Conservation (phyloP, 2,329 filamentous ascomycete species). For the Acrodontium crateriforme region DNA sequence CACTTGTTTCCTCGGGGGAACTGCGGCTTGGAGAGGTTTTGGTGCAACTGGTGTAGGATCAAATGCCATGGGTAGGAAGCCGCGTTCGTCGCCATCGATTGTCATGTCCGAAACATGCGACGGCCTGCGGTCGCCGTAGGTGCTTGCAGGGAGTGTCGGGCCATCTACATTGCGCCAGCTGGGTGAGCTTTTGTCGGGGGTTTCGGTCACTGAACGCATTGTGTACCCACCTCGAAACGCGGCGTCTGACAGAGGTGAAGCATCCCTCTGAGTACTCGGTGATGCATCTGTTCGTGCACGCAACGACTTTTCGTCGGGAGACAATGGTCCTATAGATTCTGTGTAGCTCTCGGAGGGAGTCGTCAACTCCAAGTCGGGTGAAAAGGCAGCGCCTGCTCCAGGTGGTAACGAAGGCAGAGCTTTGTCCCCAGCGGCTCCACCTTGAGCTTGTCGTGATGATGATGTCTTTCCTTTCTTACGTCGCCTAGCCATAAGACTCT, state of each 20-base stretch:
- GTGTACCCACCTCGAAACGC: conserved; percentile 18
- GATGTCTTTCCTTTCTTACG: conserved; percentile 63
- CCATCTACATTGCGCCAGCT: conserved; percentile 30
- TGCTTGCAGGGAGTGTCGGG: conserved; percentile 58
- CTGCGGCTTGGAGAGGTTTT: conserved; percentile 9
- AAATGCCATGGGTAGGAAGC: conserved; percentile 38
- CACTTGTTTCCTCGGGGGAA: conserved; percentile 17
- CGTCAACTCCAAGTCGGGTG: conserved; percentile 40
- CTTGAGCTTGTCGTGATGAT: conserved; percentile 32
- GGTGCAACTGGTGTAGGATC: conserved; percentile 31
- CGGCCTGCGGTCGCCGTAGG: conserved; percentile 64
- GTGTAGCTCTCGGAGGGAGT: conserved; percentile 56
- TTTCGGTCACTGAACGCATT: conserved; percentile 14
- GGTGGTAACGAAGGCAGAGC: conserved; percentile 82
- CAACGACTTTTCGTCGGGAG: conserved; percentile 14
- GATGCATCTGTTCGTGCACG: conserved; percentile 15
- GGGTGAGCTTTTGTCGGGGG: conserved; percentile 4
- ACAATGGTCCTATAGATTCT: too few species aligned
- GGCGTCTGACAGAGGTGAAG: conserved; percentile 24
- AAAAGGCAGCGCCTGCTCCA: conserved; percentile 52
- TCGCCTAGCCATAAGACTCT: conserved; percentile 84
- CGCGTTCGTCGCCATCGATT: conserved; percentile 42
- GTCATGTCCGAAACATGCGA: conserved; percentile 51
- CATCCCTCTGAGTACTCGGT: conserved; percentile 16
- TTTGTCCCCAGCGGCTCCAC: conserved; percentile 52